Evolutionary conservation across 805 yeast species (phyloP), one percentile per base, ranked within the genome.

Genomic region (Cyberlindnera meyerae): DNA sequence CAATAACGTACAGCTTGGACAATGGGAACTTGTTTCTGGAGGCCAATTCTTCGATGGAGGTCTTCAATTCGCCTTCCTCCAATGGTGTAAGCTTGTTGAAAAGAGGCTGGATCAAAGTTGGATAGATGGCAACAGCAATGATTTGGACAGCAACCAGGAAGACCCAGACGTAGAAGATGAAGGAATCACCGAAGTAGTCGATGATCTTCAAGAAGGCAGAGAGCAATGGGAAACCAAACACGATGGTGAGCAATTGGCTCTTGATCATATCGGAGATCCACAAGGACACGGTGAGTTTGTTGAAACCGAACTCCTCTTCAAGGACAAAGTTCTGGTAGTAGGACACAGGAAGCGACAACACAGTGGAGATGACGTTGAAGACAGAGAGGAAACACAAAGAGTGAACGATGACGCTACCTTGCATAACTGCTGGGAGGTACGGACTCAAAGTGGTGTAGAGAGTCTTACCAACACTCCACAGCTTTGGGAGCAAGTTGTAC

Each of bases 251-350:
- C 2, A 68, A 40, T 27, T 72, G 58, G 20, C 73, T 61, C 61
- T 90, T 93, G 44, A 87, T 31, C 44, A 68, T 64, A 60, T 93
- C 99, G 18, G 73, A 55, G 18, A 84, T 37, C 84, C 94, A 93
- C 34, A 87, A 66, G 34, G 67, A 63, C 13, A 70, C 43, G 3
- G 97, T 90, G 48, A 76, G 70, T 62, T 93, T 93, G 66, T 93
- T 93, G 66, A 93, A 93, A 1, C 98, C 98, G 53, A 71, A 90
- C 61, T 77, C 77, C 58, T 90, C 96, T 63, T 93, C 98, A 49
- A 93, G 69, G 12, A 88, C 89, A 65, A 93, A 93, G 51, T 82
- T 82, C 40, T 73, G 66, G 62, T 88, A 89, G 58, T 82, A 79
- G 8, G 79, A 68, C 16, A 79, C 55, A 4, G 98, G 98, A 37